Percentiles rank a stretch among this genome's conserved stretches.
Conservation (phyloP, 331 rosid species). For the Malus hybrid region DNA sequence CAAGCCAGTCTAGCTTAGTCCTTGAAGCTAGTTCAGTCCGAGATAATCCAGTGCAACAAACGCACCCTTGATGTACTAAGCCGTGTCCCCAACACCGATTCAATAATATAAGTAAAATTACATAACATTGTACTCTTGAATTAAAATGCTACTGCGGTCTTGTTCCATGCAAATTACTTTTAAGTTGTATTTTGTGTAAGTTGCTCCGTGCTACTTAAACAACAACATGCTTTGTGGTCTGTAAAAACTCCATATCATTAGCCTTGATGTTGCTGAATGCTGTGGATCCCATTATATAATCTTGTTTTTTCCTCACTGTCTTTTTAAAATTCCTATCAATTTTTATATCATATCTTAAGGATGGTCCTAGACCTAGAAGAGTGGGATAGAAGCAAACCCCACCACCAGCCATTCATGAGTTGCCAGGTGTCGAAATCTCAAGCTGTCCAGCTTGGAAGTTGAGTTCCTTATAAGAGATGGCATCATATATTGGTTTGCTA, state of each 20-base stretch:
- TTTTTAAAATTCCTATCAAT: background rate
- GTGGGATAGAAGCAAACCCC: conserved; percentile 26
- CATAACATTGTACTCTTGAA: no score
- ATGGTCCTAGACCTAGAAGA: conserved; percentile 13
- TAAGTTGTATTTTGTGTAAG: no score
- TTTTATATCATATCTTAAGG: conserved; percentile 5
- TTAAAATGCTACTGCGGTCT: no score
- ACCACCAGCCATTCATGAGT: conserved; percentile 18
- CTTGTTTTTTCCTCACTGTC: background rate
- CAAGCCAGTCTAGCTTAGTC: no score
- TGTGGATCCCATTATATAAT: conserved; percentile 6
- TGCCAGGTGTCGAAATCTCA: conserved; percentile 11
- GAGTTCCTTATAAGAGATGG: conserved; percentile 35
- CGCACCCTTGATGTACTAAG: no score
- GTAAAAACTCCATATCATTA: background rate
- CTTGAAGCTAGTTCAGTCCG: no score
- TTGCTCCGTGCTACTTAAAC: no score
- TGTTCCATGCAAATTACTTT: no score
- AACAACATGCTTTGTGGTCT: conserved; percentile 9
- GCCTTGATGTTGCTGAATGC: background rate
- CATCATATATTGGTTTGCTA: conserved; percentile 3
- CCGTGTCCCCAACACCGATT: background rate
- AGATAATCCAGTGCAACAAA: no score
- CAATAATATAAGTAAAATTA: background rate
- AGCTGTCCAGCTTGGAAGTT: conserved; percentile 19